phyloP scores from a whole-genome alignment of 306 rosid species.

The Prunus mira region DNA sequence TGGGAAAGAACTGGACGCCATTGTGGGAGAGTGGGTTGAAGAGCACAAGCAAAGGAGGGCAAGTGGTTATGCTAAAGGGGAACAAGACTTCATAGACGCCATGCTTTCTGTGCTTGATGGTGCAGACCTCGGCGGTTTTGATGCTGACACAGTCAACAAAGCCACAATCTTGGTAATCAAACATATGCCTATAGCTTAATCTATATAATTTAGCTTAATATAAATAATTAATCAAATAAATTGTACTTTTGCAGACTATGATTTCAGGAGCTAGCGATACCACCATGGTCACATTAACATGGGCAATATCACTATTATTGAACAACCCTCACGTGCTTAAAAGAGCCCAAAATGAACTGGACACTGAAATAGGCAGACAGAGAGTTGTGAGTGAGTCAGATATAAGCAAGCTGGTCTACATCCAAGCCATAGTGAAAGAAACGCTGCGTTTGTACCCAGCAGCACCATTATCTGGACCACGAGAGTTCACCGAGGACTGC shows the following conservation, averaged over 20 bases:
- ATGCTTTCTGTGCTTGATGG: conserved; percentile 10
- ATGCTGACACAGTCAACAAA: conserved; percentile 24
- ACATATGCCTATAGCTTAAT: background rate
- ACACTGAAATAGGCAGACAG: conserved; percentile 1
- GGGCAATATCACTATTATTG: conserved; percentile 15
- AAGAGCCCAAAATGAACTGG: conserved; percentile 23
- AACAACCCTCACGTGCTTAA: conserved; percentile 13
- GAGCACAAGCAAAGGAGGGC: conserved; percentile 29
- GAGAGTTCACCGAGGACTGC: conserved; percentile 38
- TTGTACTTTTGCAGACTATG: background rate
- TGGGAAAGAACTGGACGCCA: conserved; percentile 24
- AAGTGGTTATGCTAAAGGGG: background rate
- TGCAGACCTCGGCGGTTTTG: background rate
- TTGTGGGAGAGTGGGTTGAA: conserved; percentile 34
- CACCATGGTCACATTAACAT: conserved; percentile 22
- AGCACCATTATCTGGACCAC: conserved; percentile 28
- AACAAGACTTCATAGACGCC: conserved; percentile 43
- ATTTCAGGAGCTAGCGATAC: conserved; percentile 19
- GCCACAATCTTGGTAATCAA: conserved; percentile 26
- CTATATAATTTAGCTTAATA: too few relatives aligned
- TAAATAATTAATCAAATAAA: background rate
- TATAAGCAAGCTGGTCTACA: conserved; percentile 19
- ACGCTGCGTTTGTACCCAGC: conserved; percentile 47
- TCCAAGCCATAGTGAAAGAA: conserved; percentile 50
- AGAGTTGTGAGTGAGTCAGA: conserved; percentile 19